These are phyloP conservation scores for Fusarium sp. DNA, from an alignment of 2,329 filamentous ascomycete species.

Conservation along the genomic window DNA sequence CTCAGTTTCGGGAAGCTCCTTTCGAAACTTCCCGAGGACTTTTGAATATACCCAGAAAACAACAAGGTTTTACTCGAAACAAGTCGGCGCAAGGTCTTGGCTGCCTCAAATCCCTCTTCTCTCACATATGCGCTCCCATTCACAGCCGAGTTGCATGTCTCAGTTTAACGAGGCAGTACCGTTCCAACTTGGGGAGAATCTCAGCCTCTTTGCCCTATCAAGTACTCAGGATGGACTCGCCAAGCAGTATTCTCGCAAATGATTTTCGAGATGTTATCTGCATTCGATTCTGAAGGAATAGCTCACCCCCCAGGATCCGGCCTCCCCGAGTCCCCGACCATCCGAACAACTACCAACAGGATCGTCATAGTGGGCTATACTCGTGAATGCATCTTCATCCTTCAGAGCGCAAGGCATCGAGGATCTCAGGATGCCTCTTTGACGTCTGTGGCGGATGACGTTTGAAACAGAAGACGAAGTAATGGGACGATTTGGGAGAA, in stretches of 20 bases:
- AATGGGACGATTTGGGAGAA: background rate
- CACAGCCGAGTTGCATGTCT: background rate
- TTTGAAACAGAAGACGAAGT: background rate
- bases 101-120: background rate
- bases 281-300: background rate
- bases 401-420: background rate
- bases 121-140: background rate
- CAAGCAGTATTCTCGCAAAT: background rate
- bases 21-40: background rate
- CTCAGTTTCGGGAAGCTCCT: background rate
- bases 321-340: background rate
- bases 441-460: background rate
- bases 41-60: background rate
- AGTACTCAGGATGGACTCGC: fast-evolving
- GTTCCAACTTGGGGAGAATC: background rate
- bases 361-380: background rate
- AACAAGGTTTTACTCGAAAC: background rate
- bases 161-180: background rate
- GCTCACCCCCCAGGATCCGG: background rate
- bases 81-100: background rate
- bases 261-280: background rate
- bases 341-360: background rate
- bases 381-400: background rate
- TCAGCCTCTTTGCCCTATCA: background rate
- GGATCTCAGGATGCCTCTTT: background rate